These are phyloP conservation scores for Scheffersomyces cryptocercus DNA, from an alignment of 1,139 yeast species.

Conservation along the genomic window DNA sequence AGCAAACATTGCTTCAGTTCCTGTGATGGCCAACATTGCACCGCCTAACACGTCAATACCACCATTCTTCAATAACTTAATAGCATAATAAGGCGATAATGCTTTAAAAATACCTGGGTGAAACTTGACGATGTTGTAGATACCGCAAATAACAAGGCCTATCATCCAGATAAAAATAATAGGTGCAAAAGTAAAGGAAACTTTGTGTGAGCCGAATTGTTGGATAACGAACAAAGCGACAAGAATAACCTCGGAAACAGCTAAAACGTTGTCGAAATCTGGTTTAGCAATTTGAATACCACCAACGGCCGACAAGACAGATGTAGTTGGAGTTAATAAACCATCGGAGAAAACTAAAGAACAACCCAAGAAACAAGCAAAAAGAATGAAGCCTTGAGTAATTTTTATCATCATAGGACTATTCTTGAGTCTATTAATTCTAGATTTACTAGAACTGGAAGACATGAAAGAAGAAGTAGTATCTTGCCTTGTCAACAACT, in stretches of 20 bases:
- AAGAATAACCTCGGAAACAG: constrained; percentile 50
- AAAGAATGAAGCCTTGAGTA: constrained; percentile 34
- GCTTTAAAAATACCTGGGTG: constrained; percentile 50
- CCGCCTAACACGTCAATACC: constrained; percentile 50
- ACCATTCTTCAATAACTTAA: constrained; percentile 37
- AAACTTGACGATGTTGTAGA: constrained; percentile 39
- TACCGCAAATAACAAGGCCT: constrained; percentile 46
- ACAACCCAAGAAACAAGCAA: constrained; percentile 55
- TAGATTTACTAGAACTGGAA: constrained; percentile 9
- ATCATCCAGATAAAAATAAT: constrained; percentile 53
- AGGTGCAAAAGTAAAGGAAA: constrained; percentile 52
- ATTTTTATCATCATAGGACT: constrained; percentile 24
- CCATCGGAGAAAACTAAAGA: constrained; percentile 61
- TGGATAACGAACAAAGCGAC: constrained; percentile 46
- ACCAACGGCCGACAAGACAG: constrained; percentile 54
- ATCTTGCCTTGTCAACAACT: constrained; percentile 41
- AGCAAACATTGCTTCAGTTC: constrained; percentile 65
- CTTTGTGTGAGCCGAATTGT: constrained; percentile 45
- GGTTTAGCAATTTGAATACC: constrained; percentile 52
- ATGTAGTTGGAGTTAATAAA: constrained; percentile 60
- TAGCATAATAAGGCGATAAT: constrained; percentile 53
- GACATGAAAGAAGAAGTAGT: constrained; percentile 29
- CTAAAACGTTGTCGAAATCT: constrained; percentile 41
- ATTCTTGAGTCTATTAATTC: constrained; percentile 19
- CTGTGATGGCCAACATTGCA: constrained; percentile 57